Evolutionary conservation across 805 yeast species (phyloP), one percentile per base, ranked within the genome.

Genomic region (Jamesozyma gamospora): DNA sequence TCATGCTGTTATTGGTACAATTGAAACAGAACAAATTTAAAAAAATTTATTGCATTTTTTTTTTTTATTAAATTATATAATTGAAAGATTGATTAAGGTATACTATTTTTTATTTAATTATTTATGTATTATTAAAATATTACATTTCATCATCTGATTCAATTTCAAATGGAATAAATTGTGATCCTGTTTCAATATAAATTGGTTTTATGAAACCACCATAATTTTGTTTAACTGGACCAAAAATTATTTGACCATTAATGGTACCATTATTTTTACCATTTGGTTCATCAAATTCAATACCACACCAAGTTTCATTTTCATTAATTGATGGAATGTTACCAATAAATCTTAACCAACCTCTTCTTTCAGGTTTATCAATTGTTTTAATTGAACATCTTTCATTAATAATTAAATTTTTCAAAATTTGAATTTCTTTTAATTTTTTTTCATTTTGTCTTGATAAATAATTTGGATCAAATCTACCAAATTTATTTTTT

Each of bases 221-320:
- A 51, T 83, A 78, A 16, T 71, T 70, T 0, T 51, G 52, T 5
- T 53, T 52, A 5, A 65, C 63, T 26, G 86, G 75, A 4, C 67
- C 62, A 53, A 90, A 88, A 46, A 82, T 71, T 28, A 67, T 51
- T 1, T 49, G 55, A 0, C 84, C 87, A 28, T 76, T 74, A 30
- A 86, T 64, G 16, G 75, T 62, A 0, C 97, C 97, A 53, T 85
- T 75, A 52, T 88, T 85, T 57, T 82, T 85, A 4, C 97, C 97
- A 7, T 73, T 71, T 0, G 96, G 90, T 48, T 82, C 86, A 49
- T 83, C 92, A 40, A 87, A 77, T 49, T 79, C 83, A 3, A 90
- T 72, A 0, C 96, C 97, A 25, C 83, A 71, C 96, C 96, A 90
- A 1, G 61, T 48, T 15, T 65, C 71, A 2, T 67, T 70, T 19